A percentile compares a stretch with the other conserved stretches of the same genome.
Conservation (phyloP, 2,329 filamentous ascomycete species). For the Samsoniella hepiali region DNA sequence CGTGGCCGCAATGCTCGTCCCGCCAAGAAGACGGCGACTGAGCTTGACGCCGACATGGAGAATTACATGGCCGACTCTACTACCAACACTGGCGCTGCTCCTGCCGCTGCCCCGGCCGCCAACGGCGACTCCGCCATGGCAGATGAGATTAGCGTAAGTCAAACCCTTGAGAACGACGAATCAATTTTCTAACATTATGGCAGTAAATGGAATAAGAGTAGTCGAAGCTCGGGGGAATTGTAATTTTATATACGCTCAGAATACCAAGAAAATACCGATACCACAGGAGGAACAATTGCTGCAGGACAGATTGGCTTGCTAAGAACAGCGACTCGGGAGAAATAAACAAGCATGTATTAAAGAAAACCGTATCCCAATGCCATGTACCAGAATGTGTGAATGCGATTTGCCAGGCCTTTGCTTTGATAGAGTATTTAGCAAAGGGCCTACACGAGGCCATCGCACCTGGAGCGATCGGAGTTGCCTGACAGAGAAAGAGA, state of each 20-base stretch:
- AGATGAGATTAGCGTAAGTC: slow-evolving; percentile 55
- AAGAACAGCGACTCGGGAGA: not conserved
- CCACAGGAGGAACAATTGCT: not conserved
- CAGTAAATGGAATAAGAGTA: slow-evolving; percentile 1
- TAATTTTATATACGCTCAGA: slow-evolving; percentile 15
- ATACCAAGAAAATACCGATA: slow-evolving; percentile 13
- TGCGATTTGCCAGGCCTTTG: not conserved
- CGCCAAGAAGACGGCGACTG: slow-evolving; percentile 85
- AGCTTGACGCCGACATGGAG: slow-evolving; percentile 95
- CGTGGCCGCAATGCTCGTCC: slow-evolving; percentile 60
- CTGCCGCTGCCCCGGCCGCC: slow-evolving; percentile 44
- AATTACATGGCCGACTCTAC: slow-evolving; percentile 72
- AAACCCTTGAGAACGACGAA: not conserved
- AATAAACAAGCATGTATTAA: slow-evolving; percentile 1
- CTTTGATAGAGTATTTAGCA: too few relatives aligned
- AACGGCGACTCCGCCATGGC: slow-evolving; percentile 62
- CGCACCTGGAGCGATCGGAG: not conserved
- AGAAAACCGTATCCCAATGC: not conserved
- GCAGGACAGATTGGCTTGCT: slow-evolving; percentile 15
- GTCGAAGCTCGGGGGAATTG: not conserved
- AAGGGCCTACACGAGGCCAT: not conserved
- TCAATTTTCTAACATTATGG: not conserved
- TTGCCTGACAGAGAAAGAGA: not conserved
- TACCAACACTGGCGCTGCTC: slow-evolving; percentile 44
- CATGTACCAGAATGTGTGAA: not conserved